Evolutionary conservation across 1,284 basidiomycete genomes (phyloP).

Genomic region (Papiliotrema fonsecae): DNA sequence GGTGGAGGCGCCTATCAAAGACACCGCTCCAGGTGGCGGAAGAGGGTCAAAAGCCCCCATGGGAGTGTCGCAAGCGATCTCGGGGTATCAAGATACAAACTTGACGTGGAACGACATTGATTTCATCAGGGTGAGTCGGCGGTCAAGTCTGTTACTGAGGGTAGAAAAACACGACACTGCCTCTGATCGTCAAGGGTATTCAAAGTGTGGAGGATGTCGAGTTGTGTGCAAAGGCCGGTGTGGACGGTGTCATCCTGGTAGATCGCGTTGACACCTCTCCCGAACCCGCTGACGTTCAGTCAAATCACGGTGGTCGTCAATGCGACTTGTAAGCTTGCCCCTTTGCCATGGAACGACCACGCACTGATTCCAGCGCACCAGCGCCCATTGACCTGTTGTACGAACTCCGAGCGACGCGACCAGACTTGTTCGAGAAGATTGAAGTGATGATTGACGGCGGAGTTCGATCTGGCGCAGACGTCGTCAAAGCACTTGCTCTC

Average conservation of each 20-base stretch:
- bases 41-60: constrained; percentile 31
- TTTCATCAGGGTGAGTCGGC: constrained; percentile 39
- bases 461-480: constrained; percentile 53
- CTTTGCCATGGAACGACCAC: neutral
- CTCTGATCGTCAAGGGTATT: constrained; percentile 53
- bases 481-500: constrained; percentile 56
- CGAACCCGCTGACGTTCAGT: constrained; percentile 14
- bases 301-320: constrained; percentile 53
- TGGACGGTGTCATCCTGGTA: constrained; percentile 51
- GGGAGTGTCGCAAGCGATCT: constrained; percentile 50
- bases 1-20: constrained; percentile 20
- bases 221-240: constrained; percentile 51
- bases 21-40: constrained; percentile 12
- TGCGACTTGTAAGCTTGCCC: constrained; percentile 41
- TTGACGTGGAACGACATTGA: constrained; percentile 48
- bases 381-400: constrained; percentile 49
- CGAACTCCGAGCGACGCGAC: constrained; percentile 50
- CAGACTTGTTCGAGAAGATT: constrained; percentile 51
- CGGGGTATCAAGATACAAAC: constrained; percentile 52
- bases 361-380: constrained; percentile 31
- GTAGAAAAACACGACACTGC: constrained; percentile 48
- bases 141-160: neutral
- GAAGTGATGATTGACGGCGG: constrained; percentile 58
- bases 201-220: constrained; percentile 55
- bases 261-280: constrained; percentile 12